Base-by-base conservation (phyloP, 805 yeast genomes). In the Saccharomycopsis malanga region DNA sequence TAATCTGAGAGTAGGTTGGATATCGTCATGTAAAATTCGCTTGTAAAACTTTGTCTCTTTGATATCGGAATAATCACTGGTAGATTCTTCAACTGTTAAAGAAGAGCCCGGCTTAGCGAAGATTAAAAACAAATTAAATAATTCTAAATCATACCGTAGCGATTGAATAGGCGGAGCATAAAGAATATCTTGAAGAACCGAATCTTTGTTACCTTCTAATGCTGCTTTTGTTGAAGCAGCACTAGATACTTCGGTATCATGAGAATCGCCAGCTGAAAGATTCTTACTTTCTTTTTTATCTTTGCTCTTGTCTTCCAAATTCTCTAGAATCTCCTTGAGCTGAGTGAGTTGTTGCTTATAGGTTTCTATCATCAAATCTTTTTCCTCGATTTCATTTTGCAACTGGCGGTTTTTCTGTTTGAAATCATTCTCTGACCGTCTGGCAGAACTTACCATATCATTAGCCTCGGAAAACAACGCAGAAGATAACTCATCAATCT, bases 381-480 rank as follows among this genome's bases (percentile, higher is more conserved):
- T 81, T 60, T 87, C 96, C 32, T 70, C 72, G 32, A 85, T 59
- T n/a, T 73, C 74, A 4, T 66, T 69, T 1, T 67, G 56, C 41
- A 84, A 60, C 53, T 73, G 78, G 29, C 72, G 65, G 56, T 83
- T 83, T 54, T 79, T 77, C 42, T 75, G 63, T 55, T 80, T 78
- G 52, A 70, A 70, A 29, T 76, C 77, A 58, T 80, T 72, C 4
- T 81, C 74, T 48, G 81, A 83, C 45, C 77, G 71, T 50, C 85
- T 76, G 0, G 95, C 95, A 52, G 80, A 77, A 42, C 83, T 77
- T 4, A 87, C 96, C 86, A 86, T 85, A 42, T 74, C 72, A 59
- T 87, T 87, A 12, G 96, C 96, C 59, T 87, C 93, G 53, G 77
- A 83, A 59, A 87, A 87, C 27, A 87, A 65, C 1, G 88, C 77